Evolutionary conservation across 2,329 filamentous ascomycete species (phyloP).

Genomic region (Fusarium aywerte): DNA sequence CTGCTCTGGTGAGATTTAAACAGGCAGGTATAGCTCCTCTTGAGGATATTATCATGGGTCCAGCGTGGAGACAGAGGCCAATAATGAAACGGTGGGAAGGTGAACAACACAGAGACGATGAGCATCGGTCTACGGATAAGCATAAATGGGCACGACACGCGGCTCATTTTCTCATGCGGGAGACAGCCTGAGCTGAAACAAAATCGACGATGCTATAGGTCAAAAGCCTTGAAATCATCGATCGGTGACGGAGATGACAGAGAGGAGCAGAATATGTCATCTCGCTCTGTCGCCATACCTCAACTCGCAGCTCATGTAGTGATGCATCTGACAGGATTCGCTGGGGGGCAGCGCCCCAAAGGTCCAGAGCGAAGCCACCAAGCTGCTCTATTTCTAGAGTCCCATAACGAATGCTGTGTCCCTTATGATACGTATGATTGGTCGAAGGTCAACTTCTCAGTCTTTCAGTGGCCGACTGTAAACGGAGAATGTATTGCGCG

Average conservation of each 20-base stretch:
- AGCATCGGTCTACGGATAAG: constrained; percentile 22
- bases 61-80: constrained; percentile 26
- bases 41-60: constrained; percentile 31
- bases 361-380: constrained; percentile 22
- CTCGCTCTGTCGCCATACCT: constrained; percentile 21
- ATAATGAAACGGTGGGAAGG: constrained; percentile 28
- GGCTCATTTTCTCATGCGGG: constrained; percentile 20
- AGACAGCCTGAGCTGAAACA: constrained; percentile 27
- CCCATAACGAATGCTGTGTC: constrained; percentile 13
- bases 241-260: constrained; percentile 21
- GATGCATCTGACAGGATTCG: constrained; percentile 24
- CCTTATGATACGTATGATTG: constrained; percentile 32
- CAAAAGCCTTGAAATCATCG: constrained; percentile 33
- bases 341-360: constrained; percentile 26
- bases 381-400: constrained; percentile 33
- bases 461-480: constrained; percentile 30
- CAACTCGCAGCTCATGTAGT: constrained; percentile 22
- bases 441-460: constrained; percentile 17
- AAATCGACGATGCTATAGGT: constrained; percentile 11
- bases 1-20: constrained; percentile 27
- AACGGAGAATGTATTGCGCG: constrained; percentile 25
- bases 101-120: constrained; percentile 4
- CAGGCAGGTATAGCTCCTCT: constrained; percentile 28
- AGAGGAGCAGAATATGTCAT: constrained; percentile 29
- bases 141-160: constrained; percentile 10